Base-by-base conservation (phyloP, 2,329 filamentous ascomycete species). In the Cyphellophora attinorum region DNA sequence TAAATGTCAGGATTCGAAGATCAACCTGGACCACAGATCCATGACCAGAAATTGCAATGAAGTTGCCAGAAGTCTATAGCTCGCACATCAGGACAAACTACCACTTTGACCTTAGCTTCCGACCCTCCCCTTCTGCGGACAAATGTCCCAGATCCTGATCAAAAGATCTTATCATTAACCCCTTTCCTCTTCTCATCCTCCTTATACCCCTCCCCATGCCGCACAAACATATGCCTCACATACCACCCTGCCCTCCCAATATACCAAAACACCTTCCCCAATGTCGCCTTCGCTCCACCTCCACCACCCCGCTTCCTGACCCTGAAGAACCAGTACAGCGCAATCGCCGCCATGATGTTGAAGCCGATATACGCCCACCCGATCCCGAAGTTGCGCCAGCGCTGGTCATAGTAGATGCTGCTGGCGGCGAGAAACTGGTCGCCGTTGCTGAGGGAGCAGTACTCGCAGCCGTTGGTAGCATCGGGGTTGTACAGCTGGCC, bases 331-430 rank as follows among this genome's bases (percentile, higher is more conserved):
- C 61, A 79, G 50, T 79, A 79, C 23, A 78, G 51, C 4, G 59
- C 51, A 28, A 79, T 55, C 1, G 74, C 70, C 0, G 62, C 72
- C 21, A 56, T 56, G 33, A 46, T 39, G 31, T 93, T 93, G 52
- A 79, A 85, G 11, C 61, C 81, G 35, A 91, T 69, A 51, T 86
- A 93, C 2, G 77, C 79, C 25, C 72, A 49, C 45, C 79, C 80
- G 42, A 93, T 91, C 2, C 85, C 86, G 38, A 91, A 46, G 47
- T 94, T 85, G 35, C 85, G 72, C 85, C 85, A 93, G 11, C 85
- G 65, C 17, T 81, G 60, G 17, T 44, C 52, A 51, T 79, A 83
- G 39, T 63, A 51, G 37, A 71, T 66, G 31, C 64, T 60, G 30
- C 74, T 65, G 0, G 41, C 39, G 0, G 62, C 50, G 19, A 64